These are phyloP conservation scores for Furcasterigmium sp. DNA, from an alignment of 2,329 filamentous ascomycete species.

Conservation along the genomic window DNA sequence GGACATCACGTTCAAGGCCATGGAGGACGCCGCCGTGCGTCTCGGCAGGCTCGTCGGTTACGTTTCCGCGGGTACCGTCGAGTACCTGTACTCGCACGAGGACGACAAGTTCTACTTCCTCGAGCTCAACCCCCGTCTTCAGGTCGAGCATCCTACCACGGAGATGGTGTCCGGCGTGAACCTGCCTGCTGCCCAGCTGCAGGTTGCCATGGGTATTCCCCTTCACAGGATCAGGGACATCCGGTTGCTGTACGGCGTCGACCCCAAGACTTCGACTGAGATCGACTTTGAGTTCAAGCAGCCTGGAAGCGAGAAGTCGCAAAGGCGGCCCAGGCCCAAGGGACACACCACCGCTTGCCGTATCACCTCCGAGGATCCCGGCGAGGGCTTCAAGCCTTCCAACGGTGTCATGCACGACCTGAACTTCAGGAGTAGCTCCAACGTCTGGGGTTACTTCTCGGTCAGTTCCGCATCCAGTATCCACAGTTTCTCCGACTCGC, in stretches of 20 bases:
- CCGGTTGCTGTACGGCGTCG: constrained; percentile 89
- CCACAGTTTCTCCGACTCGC: constrained; percentile 97
- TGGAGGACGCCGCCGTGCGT: constrained; percentile 95
- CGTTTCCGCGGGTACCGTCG: constrained; percentile 96
- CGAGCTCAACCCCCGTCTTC: constrained; percentile 96
- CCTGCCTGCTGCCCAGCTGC: constrained; percentile 91
- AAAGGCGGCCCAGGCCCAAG: constrained; percentile 87
- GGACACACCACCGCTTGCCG: constrained; percentile 97
- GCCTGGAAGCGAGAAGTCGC: constrained; percentile 74
- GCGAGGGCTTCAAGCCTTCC: constrained; percentile 98
- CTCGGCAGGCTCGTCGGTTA: constrained; percentile 93
- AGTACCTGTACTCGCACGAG: constrained; percentile 96
- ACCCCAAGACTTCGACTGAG: constrained; percentile 77
- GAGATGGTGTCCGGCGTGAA: constrained; percentile 99
- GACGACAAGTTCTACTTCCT: constrained; percentile 99
- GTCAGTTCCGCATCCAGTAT: constrained; percentile 95
- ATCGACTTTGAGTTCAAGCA: constrained; percentile 97
- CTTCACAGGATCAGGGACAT: constrained; percentile 95
- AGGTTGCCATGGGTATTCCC: constrained; percentile 98
- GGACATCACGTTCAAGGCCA: constrained; percentile 80
- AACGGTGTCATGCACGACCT: constrained; percentile 98
- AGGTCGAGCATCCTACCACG: constrained; percentile 98
- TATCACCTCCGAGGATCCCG: constrained; percentile 98
- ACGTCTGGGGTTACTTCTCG: constrained; percentile 99
- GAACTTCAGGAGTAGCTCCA: constrained; percentile 98